Evolutionary conservation across 345 rosid genomes (phyloP).

Genomic region (Passiflora organensis): DNA sequence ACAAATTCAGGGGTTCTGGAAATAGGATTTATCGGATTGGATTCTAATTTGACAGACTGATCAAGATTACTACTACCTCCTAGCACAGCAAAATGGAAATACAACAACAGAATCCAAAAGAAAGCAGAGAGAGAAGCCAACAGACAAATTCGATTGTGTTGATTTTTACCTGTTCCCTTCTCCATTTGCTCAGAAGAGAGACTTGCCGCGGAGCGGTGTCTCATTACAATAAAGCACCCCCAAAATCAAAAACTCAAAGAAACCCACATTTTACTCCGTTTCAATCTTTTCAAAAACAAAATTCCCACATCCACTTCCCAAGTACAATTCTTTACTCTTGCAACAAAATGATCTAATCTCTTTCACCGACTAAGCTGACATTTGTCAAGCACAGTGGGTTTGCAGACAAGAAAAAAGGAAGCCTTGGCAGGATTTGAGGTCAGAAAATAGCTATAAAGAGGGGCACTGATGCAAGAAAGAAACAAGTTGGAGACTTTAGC

Average conservation of each 20-base stretch:
- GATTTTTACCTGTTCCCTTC: conserved; percentile 55
- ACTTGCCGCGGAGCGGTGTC: conserved; percentile 57
- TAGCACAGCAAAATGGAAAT: conserved; percentile 60
- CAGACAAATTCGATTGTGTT: conserved; percentile 45
- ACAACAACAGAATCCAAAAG: conserved; percentile 66
- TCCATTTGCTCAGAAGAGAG: conserved; percentile 43
- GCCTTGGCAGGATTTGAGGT: background rate
- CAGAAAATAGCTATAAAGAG: background rate
- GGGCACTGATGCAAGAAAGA: background rate
- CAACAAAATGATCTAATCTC: background rate
- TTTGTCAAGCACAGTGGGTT: background rate
- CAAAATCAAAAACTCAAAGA: conserved; percentile 1
- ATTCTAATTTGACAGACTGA: conserved; percentile 30
- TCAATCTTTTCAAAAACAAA: conserved; percentile 3
- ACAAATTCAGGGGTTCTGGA: conserved; percentile 23
- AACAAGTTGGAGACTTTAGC: background rate
- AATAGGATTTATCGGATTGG: conserved; percentile 18
- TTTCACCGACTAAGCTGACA: background rate
- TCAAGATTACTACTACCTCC: conserved; percentile 24
- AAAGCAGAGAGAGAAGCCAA: conserved; percentile 44
- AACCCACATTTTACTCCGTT: no score
- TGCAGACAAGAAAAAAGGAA: background rate
- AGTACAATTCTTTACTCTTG: background rate
- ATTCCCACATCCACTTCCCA: conserved; percentile 23
- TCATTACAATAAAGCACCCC: conserved; percentile 28